Conservation (phyloP, 805 yeast genomes). For the Metschnikowia shivogae region DNA sequence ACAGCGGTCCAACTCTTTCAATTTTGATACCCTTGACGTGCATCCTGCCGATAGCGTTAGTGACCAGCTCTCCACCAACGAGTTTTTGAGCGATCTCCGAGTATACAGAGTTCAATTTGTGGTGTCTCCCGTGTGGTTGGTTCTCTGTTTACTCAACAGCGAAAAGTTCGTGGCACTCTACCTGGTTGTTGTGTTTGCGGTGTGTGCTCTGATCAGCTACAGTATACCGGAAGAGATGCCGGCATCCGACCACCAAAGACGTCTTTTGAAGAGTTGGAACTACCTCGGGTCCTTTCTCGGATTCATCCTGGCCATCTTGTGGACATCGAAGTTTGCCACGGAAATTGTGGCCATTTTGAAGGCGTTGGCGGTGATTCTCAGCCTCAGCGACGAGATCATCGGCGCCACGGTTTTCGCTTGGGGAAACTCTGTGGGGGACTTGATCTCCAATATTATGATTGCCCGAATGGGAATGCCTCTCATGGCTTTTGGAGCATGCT, state of each 20-base stretch:
- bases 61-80: background rate
- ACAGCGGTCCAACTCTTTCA: slow-evolving; percentile 12
- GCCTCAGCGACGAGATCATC: slow-evolving; percentile 70
- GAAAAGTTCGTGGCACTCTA: background rate
- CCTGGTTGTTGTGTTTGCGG: background rate
- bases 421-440: slow-evolving; percentile 90
- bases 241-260: background rate
- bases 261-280: slow-evolving; percentile 13
- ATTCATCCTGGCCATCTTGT: slow-evolving; percentile 59
- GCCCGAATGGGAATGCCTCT: slow-evolving; percentile 78
- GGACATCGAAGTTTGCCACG: slow-evolving; percentile 67
- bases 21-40: slow-evolving; percentile 5
- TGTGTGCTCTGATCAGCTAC: background rate
- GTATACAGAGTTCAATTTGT: slow-evolving; percentile 10
- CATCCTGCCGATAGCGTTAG: background rate
- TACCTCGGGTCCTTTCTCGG: slow-evolving; percentile 46
- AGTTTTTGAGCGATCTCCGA: slow-evolving; percentile 8
- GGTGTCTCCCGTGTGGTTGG: slow-evolving; percentile 6
- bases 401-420: slow-evolving; percentile 88
- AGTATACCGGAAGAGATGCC: background rate
- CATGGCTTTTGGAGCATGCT: slow-evolving; percentile 93
- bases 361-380: slow-evolving; percentile 53
- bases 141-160: slow-evolving; percentile 5
- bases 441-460: slow-evolving; percentile 76
- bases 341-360: slow-evolving; percentile 65